phyloP scores from a whole-genome alignment of 441 rosid genomes.

The Kokia cookei region DNA sequence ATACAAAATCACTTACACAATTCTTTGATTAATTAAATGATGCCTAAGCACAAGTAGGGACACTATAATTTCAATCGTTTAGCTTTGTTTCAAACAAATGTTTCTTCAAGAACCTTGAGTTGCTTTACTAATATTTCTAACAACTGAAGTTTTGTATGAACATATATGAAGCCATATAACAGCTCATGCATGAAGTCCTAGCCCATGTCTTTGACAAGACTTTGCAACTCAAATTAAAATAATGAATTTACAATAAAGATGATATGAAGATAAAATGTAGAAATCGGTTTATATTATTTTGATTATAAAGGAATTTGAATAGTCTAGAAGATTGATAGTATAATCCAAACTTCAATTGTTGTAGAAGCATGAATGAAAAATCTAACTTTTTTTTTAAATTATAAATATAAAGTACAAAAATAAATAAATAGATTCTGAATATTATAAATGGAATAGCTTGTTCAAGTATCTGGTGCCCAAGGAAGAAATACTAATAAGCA shows the following conservation, averaged over 20 bases:
- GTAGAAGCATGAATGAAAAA: background rate
- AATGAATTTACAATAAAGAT: background rate
- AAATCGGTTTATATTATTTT: background rate
- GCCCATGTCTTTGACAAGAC: background rate
- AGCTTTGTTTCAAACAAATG: background rate
- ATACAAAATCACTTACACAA: background rate
- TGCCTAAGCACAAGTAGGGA: background rate
- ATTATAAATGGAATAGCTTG: no score
- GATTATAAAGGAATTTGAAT: background rate
- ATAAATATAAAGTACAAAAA: background rate
- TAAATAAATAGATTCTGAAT: background rate
- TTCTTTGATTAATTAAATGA: constrained; percentile 2
- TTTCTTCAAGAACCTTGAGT: background rate
- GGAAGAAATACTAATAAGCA: no score
- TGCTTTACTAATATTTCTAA: background rate
- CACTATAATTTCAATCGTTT: background rate
- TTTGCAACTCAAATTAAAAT: background rate
- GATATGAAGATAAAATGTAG: background rate
- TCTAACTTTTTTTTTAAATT: background rate
- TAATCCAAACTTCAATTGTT: background rate
- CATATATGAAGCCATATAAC: background rate
- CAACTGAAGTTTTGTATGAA: background rate
- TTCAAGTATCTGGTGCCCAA: no score
- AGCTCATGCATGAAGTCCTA: background rate
- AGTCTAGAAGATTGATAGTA: background rate